Percentiles rank a stretch among this genome's conserved stretches.
These are phyloP conservation scores for Solanum tarijense DNA, from an alignment of 257 asterid genomes.

Conservation along the genomic window DNA sequence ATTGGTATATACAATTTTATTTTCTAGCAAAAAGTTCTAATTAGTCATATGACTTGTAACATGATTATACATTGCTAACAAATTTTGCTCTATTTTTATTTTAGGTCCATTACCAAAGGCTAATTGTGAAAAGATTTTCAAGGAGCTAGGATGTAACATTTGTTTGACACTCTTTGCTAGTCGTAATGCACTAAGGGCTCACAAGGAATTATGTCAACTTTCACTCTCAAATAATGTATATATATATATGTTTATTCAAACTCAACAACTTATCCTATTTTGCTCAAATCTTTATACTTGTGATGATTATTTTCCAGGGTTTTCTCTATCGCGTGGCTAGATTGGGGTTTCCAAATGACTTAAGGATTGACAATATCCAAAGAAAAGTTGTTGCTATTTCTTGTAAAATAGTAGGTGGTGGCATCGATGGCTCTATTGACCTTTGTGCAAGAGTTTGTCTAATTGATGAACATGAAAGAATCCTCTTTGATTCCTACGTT, in stretches of 20 bases:
- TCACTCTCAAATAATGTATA: slow-evolving; percentile 35
- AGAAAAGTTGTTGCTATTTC: slow-evolving; percentile 66
- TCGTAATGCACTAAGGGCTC: slow-evolving; percentile 44
- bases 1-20: slow-evolving; percentile 14
- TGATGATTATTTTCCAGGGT: slow-evolving; percentile 21
- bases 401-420: slow-evolving; percentile 94
- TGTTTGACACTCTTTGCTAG: slow-evolving; percentile 41
- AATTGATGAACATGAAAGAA: slow-evolving; percentile 55
- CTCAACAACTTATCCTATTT: neutral
- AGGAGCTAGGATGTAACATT: slow-evolving; percentile 72
- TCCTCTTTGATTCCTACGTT: slow-evolving; percentile 61
- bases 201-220: slow-evolving; percentile 49
- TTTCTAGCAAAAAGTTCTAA: neutral
- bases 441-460: slow-evolving; percentile 85
- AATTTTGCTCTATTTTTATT: neutral
- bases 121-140: slow-evolving; percentile 81
- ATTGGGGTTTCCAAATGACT: slow-evolving; percentile 35
- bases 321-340: slow-evolving; percentile 52
- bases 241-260: neutral
- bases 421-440: slow-evolving; percentile 74
- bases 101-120: slow-evolving; percentile 86
- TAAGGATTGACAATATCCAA: slow-evolving; percentile 52
- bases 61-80: neutral
- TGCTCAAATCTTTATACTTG: neutral
- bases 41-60: neutral